Base-by-base conservation (phyloP, 306 rosid species). In the Luffa acutangula region DNA sequence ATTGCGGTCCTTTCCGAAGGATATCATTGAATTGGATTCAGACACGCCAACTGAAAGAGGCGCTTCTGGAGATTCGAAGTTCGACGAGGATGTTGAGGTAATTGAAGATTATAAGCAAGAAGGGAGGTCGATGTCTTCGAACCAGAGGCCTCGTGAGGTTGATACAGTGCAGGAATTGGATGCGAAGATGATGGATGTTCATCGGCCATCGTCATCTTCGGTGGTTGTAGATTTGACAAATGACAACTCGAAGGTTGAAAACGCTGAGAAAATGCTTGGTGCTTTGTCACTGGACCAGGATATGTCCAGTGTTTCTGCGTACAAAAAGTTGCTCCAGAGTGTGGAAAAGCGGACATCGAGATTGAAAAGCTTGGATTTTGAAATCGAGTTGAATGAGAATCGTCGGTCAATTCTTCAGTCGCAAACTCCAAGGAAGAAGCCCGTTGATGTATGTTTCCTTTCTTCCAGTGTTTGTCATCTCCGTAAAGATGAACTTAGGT, bases 321-420 rank as follows among this genome's bases (percentile, higher is more conserved):
- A 93, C 83, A 93, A 85, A 84, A 89, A 86, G 91, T 77, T 96
- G 92, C 89, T 96, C 25, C 86, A 84, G 60, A 58, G 11, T 36
- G 84, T 75, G 64, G 81, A 77, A 7, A 84, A 65, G 77, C 80
- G 90, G 66, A 60, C 70, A 0, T 51, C 75, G 0, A 85, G 34
- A 4, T 65, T 93, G 77, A 21, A 62, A 15, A 75, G 73, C 57
- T 80, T 96, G 88, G 58, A 43, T 42, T 86, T 78, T 54, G 83
- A 96, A 13, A 96, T 96, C 46, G 71, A 86, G 42, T 53, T 89
- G 17, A 72, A 84, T 12, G 94, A 91, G 90, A 86, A 74, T 77
- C 86, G 87, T 20, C 69, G 86, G 83, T 82, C 81, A 0, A 13
- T 52, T 3, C 9, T 77, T 59, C 87, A 79, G 21, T 82, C 81